Conservation (phyloP, 2,329 filamentous ascomycete genomes). For the Neoarthrinium moseri region DNA sequence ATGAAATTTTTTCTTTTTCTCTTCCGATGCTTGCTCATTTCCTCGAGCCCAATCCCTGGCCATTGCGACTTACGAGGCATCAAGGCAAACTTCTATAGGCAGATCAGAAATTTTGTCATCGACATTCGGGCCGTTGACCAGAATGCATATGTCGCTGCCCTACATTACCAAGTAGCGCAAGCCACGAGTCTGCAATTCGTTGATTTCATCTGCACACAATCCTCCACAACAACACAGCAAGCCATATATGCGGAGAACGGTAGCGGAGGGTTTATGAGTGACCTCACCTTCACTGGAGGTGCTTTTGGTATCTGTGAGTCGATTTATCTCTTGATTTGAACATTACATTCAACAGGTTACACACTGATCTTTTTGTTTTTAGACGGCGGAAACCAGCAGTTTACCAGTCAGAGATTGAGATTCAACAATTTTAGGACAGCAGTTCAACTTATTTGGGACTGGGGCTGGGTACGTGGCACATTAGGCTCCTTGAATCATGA, state of each 20-base stretch:
- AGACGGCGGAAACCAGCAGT: conserved; percentile 59
- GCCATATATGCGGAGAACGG: conserved; percentile 36
- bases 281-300: conserved; percentile 51
- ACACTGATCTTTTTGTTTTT: conserved; percentile 24
- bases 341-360: no score
- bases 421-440: conserved; percentile 45
- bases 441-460: not conserved
- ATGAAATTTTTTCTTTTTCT: no score
- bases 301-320: conserved; percentile 38
- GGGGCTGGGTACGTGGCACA: not conserved
- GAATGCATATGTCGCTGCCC: not conserved
- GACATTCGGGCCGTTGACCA: not conserved
- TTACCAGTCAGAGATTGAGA: conserved; percentile 55
- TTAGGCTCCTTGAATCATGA: not conserved
- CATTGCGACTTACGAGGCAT: not conserved
- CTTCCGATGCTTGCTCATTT: no score
- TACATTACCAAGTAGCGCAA: conserved; percentile 15
- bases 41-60: not conserved
- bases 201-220: conserved; percentile 8
- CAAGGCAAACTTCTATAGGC: not conserved
- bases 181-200: conserved; percentile 15
- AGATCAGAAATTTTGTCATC: not conserved
- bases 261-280: conserved; percentile 13
- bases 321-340: no score
- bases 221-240: not conserved